Evolutionary conservation across 2,329 filamentous ascomycete species (phyloP).

Genomic region (Sclerotinia spermophila): DNA sequence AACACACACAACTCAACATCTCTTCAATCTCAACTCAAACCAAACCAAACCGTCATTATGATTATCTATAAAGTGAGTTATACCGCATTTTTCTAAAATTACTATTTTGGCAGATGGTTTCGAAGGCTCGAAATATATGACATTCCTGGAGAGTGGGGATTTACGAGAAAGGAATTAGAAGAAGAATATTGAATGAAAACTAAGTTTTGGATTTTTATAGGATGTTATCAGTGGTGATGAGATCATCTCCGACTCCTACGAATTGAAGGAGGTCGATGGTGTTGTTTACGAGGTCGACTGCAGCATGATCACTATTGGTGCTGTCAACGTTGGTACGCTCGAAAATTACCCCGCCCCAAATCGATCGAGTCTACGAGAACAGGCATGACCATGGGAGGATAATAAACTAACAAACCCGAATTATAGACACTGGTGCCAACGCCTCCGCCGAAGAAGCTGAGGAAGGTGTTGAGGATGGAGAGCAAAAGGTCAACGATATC

Average conservation of each 20-base stretch:
- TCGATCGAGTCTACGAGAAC: background rate
- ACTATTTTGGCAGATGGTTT: conserved; percentile 18
- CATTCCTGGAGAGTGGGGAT: background rate
- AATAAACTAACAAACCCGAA: background rate
- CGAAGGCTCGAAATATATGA: background rate
- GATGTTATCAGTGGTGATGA: conserved; percentile 88
- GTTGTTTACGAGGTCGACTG: conserved; percentile 89
- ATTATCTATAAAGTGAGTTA: conserved; percentile 53
- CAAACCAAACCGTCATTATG: conserved; percentile 43
- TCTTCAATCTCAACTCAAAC: background rate
- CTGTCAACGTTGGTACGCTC: conserved; percentile 62
- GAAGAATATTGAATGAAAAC: conserved; percentile 4
- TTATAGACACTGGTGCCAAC: conserved; percentile 83
- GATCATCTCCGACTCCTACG: conserved; percentile 93
- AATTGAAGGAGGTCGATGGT: conserved; percentile 74
- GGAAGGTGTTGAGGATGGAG: conserved; percentile 67
- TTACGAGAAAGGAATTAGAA: background rate
- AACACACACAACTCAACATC: background rate
- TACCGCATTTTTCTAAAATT: background rate
- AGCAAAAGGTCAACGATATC: conserved; percentile 83
- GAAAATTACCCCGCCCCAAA: conserved; percentile 11
- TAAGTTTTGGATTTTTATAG: conserved; percentile 46
- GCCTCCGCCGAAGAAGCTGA: conserved; percentile 82
- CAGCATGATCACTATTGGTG: conserved; percentile 78
- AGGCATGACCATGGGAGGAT: background rate